Conservation (phyloP, 2,329 filamentous ascomycete genomes). For the Blastomyces silverae region DNA sequence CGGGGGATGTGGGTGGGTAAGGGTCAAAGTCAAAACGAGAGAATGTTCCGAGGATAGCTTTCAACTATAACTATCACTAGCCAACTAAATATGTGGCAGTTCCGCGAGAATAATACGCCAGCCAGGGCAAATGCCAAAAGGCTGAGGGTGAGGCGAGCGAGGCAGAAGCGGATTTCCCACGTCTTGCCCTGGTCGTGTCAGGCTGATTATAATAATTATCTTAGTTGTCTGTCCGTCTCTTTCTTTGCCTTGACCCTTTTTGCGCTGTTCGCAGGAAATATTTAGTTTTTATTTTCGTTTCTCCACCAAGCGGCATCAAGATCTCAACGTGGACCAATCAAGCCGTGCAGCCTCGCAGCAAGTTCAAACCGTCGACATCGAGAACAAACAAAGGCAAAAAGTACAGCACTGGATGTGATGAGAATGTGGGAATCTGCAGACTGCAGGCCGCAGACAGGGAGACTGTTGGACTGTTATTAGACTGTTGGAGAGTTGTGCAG, state of each 20-base stretch:
- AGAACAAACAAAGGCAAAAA: neutral
- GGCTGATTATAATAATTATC: neutral
- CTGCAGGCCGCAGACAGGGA: neutral
- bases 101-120: neutral
- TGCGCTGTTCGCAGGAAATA: neutral
- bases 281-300: neutral
- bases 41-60: neutral
- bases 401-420: neutral
- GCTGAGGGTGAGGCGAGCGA: neutral
- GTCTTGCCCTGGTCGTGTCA: neutral
- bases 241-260: neutral
- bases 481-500: neutral
- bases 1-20: neutral
- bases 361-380: neutral
- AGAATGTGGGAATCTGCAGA: slow-evolving; percentile 10
- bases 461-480: neutral
- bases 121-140: neutral
- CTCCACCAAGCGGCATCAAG: neutral
- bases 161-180: neutral
- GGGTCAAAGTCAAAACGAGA: neutral
- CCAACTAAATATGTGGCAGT: slow-evolving; percentile 7
- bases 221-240: neutral
- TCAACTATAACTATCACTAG: too few species aligned
- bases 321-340: slow-evolving; percentile 14
- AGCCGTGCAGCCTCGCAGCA: neutral